Conservation (phyloP, 2,329 filamentous ascomycete genomes). For the Elsinoe necatrix region DNA sequence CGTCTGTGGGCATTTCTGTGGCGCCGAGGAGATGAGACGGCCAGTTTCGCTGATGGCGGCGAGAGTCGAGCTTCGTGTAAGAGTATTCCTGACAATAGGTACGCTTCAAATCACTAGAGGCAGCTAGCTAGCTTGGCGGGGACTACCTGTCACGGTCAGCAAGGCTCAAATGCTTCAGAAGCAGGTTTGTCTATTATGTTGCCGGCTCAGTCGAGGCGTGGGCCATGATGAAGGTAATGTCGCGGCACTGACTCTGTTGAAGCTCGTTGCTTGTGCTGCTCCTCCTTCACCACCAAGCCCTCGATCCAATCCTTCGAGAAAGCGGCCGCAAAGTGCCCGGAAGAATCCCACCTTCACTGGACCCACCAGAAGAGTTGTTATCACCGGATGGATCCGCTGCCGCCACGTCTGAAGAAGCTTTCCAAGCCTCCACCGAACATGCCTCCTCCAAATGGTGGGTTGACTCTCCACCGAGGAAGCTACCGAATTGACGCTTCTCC, state of each 20-base stretch:
- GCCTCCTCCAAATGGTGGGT: neutral
- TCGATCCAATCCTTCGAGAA: neutral
- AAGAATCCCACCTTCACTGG: neutral
- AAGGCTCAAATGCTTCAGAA: no score
- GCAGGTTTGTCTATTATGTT: constrained; percentile 34
- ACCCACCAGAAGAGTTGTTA: neutral
- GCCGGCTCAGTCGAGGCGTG: constrained; percentile 46
- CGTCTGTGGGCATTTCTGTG: constrained; percentile 23
- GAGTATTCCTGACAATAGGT: constrained; percentile 12
- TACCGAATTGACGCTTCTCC: constrained; percentile 5
- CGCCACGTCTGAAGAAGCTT: neutral
- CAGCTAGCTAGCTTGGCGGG: constrained; percentile 18
- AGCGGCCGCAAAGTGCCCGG: neutral
- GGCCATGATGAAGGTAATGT: constrained; percentile 47
- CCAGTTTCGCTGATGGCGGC: constrained; percentile 16
- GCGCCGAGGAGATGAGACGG: constrained; percentile 19
- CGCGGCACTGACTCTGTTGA: constrained; percentile 29
- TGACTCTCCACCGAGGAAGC: constrained; percentile 5
- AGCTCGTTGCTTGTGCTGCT: constrained; percentile 19
- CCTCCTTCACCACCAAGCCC: constrained; percentile 3
- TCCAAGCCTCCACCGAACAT: neutral
- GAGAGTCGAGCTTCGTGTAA: neutral
- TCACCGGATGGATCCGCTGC: neutral
- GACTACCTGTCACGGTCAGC: constrained; percentile 5
- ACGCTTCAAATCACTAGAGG: constrained; percentile 18